Base-by-base conservation (phyloP, 192 early-diverging fungal genomes). In the Coemansia interrupta region DNA sequence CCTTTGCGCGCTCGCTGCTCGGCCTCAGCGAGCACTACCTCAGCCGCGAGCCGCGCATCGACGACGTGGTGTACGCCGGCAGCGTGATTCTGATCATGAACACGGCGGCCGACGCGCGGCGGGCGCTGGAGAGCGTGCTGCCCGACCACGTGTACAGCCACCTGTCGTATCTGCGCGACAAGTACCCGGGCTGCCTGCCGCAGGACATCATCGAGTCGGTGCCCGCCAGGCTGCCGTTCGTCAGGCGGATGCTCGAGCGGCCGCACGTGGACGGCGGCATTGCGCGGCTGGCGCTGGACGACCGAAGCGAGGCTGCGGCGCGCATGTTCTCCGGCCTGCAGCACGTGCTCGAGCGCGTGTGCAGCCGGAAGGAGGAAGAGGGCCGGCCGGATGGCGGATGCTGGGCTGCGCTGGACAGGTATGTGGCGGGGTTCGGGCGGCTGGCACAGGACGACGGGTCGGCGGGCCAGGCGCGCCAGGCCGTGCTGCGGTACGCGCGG, bases 1-100 rank as follows among this genome's bases (percentile, higher is more conserved):
- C 67, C 13, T 50, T 87, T 44, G 84, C 86, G 8, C 72, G 84
- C 5, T 30, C 60, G 13, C 67, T 90, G 60, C 69, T 94, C 15
- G 77, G 83, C 3, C 69, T 92, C 12, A 84, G 90, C 62, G 69
- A 67, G 38, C 80, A 82, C 15, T 93, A 80, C 59, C 64, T 94
- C 9, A 84, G 85, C 18, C 82, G 82, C 54, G 91, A 94, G 66
- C 60, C 80, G 11, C 84, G 84, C 28, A 72, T 92, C 42, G 86
- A 87, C 24, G 87, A 91, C 47, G 60, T 71, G 30, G 61, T 66
- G 3, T 89, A 93, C 60, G 87, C 89, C 14, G 87, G 85, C 1
- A 72, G 88, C 60, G 62, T 93, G 0, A 85, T 94, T 24, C 62
- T 96, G 12, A 80, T 92, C 29, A 86, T 91, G 54, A 96, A 96